Base-by-base conservation (phyloP, 306 rosid genomes). In the Cotoneaster glaucophyllus region DNA sequence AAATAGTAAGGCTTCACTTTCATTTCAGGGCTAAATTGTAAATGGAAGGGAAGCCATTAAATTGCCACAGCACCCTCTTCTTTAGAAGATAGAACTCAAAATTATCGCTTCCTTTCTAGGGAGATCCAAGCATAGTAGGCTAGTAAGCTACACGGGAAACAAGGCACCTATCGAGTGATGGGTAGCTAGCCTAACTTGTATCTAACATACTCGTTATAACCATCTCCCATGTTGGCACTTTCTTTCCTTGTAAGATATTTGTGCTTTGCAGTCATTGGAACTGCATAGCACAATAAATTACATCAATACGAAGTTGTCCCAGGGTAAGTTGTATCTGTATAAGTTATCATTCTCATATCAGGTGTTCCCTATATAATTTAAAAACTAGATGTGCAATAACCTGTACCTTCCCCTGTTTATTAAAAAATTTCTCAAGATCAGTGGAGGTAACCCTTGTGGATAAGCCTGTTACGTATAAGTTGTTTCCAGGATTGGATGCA, bases 401-500 rank as follows among this genome's bases (percentile, higher is more conserved):
- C 4, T 43, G 4, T 74, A 85, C 88, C 82, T 87, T 85, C 73
- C 88, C 88, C 65, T 87, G 79, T 57, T 67, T 82, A 50, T 57
- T 54, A 67, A 87, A 85, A 57, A 62, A 80, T 69, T 82, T 76
- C 58, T 76, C 83, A 74, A 87, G 86, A 76, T 85, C 87, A 63
- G 48, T 65, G 22, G 66, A 39, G 48, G 81, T 81, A 39, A 79
- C 65, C 82, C 91, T 83, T 17, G 86, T 80, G 76, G 91, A 77
- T 69, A 87, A 77, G 64, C 87, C 86, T 4, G 81, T 85, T 70
- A 85, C 84, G 64, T 77, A 87, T 74, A 87, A 71, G 84, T 80
- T 87, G 70, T 87, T 87, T 71, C 91, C 87, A 50, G 86, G 86
- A 85, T 87, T 87, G 73, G 65, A 10, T 24, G 45, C 78, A 48